phyloP scores from a whole-genome alignment of 2,329 filamentous ascomycete species.

The Phaeosphaeria sp. region DNA sequence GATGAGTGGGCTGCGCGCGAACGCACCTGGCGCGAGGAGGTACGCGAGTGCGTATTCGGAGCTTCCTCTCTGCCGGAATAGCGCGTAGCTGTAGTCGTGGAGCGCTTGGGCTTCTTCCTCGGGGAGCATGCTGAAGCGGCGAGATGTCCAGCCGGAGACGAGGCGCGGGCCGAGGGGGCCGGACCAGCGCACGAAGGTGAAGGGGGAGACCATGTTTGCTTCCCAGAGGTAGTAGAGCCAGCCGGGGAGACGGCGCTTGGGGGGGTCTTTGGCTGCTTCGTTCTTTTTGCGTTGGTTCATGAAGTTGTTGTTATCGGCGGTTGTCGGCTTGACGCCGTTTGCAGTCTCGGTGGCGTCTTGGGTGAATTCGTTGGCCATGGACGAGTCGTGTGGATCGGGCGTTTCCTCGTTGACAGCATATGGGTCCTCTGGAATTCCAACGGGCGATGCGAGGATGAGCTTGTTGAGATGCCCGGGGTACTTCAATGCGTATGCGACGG shows the following conservation, averaged over 20 bases:
- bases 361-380: conserved; percentile 77
- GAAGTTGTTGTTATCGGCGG: conserved; percentile 62
- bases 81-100: conserved; percentile 91
- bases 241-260: conserved; percentile 71
- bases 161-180: conserved; percentile 90
- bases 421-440: conserved; percentile 93
- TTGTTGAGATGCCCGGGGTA: conserved; percentile 96
- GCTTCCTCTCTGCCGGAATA: conserved; percentile 90
- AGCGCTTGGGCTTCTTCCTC: conserved; percentile 79
- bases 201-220: conserved; percentile 87
- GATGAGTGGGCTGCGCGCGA: conserved; percentile 86
- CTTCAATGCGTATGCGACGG: conserved; percentile 93
- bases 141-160: conserved; percentile 92
- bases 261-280: conserved; percentile 53
- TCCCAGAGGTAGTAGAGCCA: conserved; percentile 97
- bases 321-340: conserved; percentile 76
- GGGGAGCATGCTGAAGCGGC: conserved; percentile 89
- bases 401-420: conserved; percentile 83
- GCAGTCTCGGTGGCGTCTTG: conserved; percentile 73
- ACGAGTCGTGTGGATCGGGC: conserved; percentile 76
- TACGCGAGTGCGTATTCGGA: conserved; percentile 95
- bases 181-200: conserved; percentile 85
- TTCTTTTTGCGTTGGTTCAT: conserved; percentile 57
- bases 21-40: conserved; percentile 90
- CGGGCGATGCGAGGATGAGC: conserved; percentile 91